Evolutionary conservation across 208 protist species (phyloP).

Genomic region (Leptomonas pyrrhocoris): DNA sequence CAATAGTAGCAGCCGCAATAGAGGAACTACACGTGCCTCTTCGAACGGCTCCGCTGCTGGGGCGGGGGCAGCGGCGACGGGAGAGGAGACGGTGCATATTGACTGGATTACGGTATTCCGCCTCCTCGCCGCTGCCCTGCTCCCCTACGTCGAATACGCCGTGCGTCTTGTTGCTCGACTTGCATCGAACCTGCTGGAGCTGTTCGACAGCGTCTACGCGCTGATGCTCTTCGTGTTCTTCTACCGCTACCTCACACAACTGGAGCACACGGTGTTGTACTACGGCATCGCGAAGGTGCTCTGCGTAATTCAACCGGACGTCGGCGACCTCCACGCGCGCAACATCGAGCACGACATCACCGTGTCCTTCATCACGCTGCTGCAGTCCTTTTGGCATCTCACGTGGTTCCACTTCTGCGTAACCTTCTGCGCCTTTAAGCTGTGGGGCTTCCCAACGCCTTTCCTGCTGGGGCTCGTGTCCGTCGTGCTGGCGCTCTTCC

Average conservation of each 20-base stretch:
- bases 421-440: conserved; percentile 64
- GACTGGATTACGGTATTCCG: conserved; percentile 49
- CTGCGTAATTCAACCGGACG: conserved; percentile 43
- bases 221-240: conserved; percentile 64
- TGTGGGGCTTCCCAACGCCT: conserved; percentile 45
- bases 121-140: conserved; percentile 34
- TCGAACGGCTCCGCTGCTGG: not conserved
- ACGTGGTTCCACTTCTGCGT: conserved; percentile 78
- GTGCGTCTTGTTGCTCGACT: conserved; percentile 29
- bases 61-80: not conserved
- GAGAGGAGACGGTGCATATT: conserved; percentile 8
- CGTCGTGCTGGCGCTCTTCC: conserved; percentile 61
- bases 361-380: conserved; percentile 57
- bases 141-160: conserved; percentile 33
- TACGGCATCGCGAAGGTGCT: conserved; percentile 70
- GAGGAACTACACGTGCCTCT: not conserved
- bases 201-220: conserved; percentile 70
- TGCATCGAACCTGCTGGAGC: conserved; percentile 44
- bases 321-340: conserved; percentile 58
- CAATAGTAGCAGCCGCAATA: not conserved
- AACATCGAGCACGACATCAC: conserved; percentile 76
- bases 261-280: conserved; percentile 78
- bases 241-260: conserved; percentile 62
- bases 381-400: conserved; percentile 77
- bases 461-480: conserved; percentile 58